Evolutionary conservation across 345 rosid species (phyloP).

Genomic region (Salix brachista): DNA sequence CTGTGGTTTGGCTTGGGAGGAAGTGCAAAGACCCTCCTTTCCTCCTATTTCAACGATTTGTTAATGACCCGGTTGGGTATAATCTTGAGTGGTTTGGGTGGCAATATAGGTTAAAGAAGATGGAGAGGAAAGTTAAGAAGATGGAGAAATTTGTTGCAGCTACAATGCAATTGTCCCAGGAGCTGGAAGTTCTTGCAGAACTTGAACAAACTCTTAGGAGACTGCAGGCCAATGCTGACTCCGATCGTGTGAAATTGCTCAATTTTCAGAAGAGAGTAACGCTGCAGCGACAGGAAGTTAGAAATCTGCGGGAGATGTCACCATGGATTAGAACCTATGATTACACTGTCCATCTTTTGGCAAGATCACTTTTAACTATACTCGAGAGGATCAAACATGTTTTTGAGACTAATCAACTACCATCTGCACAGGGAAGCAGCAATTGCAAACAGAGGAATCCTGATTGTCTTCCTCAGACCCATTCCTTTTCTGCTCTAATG

Average conservation of each 20-base stretch:
- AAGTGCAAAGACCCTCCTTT: conserved; percentile 46
- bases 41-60: conserved; percentile 41
- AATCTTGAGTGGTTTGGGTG: conserved; percentile 50
- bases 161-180: conserved; percentile 48
- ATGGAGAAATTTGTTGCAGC: conserved; percentile 50
- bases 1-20: conserved; percentile 47
- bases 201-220: conserved; percentile 61
- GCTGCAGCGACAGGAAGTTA: conserved; percentile 53
- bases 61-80: conserved; percentile 40
- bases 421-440: conserved; percentile 10
- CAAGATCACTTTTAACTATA: conserved; percentile 53
- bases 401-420: conserved; percentile 22
- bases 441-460: conserved; percentile 6
- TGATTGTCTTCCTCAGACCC: conserved; percentile 26
- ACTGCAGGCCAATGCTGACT: conserved; percentile 37
- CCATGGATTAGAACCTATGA: conserved; percentile 60
- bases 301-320: conserved; percentile 48
- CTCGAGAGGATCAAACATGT: conserved; percentile 45
- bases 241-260: conserved; percentile 36
- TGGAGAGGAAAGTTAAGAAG: conserved; percentile 67
- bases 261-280: conserved; percentile 53
- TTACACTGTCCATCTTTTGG: conserved; percentile 46
- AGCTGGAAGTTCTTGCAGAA: conserved; percentile 60
- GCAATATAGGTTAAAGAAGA: conserved; percentile 53
- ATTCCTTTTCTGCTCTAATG: conserved; percentile 32